Percentiles rank a stretch among this genome's conserved stretches.
phyloP scores from a whole-genome alignment of 176 grass and related monocot species.

The Aegilops sharonensis region DNA sequence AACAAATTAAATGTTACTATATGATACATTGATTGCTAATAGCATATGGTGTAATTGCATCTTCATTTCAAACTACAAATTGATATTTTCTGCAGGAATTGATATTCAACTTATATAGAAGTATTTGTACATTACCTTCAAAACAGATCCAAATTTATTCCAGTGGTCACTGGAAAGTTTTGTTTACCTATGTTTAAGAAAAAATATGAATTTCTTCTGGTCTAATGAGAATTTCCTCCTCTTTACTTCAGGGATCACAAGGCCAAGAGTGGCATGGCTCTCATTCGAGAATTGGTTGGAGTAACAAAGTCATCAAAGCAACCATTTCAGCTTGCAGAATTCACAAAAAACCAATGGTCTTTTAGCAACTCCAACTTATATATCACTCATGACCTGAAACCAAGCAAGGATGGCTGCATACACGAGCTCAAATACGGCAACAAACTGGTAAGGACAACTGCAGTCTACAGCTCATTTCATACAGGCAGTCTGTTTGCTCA shows the following conservation, averaged over 20 bases:
- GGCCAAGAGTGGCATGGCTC: constrained; percentile 29
- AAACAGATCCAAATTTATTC: neutral
- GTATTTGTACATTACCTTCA: neutral
- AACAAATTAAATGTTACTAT: neutral
- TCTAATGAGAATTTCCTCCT: neutral
- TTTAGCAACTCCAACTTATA: constrained; percentile 54
- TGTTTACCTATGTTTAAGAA: neutral
- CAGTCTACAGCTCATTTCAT: constrained; percentile 16
- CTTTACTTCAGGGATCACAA: constrained; percentile 36
- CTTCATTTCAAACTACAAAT: neutral
- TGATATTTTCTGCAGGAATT: neutral
- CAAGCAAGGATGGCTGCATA: constrained; percentile 43
- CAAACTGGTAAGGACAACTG: constrained; percentile 46
- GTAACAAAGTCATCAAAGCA: constrained; percentile 38
- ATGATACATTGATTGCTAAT: neutral
- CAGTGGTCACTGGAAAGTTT: neutral
- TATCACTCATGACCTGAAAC: constrained; percentile 37
- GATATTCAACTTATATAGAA: neutral
- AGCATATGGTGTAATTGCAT: neutral
- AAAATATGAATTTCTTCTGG: neutral
- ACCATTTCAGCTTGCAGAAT: constrained; percentile 60
- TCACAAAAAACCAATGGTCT: constrained; percentile 62
- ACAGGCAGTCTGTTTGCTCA: neutral
- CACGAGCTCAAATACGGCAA: constrained; percentile 57
- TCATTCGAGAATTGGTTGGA: constrained; percentile 52